Conservation (phyloP, 1,139 yeast genomes). For the Geotrichum candidum region DNA sequence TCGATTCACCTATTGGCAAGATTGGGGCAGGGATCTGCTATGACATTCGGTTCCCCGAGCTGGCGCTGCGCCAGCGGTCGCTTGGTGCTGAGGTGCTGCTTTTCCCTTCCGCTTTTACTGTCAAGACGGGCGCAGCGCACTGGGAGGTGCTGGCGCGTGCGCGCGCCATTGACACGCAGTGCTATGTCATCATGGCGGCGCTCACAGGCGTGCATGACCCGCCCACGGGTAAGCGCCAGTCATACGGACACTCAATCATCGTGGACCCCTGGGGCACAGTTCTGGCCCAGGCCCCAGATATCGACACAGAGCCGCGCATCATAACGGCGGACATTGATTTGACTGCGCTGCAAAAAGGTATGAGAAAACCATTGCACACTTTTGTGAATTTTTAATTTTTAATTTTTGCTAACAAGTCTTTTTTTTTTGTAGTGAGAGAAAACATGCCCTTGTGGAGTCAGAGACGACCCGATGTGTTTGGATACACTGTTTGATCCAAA, state of each 20-base stretch:
- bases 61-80: conserved; percentile 56
- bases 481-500: conserved; percentile 13
- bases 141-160: conserved; percentile 78
- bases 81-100: conserved; percentile 73
- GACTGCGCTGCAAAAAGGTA: conserved; percentile 41
- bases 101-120: conserved; percentile 89
- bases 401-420: not conserved
- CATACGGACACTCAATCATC: conserved; percentile 82
- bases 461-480: conserved; percentile 54
- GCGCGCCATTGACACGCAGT: conserved; percentile 82
- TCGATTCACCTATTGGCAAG: conserved; percentile 54
- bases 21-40: conserved; percentile 75
- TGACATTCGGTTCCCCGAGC: conserved; percentile 84
- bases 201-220: conserved; percentile 71
- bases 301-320: conserved; percentile 47
- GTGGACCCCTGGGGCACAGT: conserved; percentile 90
- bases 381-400: not conserved
- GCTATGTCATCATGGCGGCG: conserved; percentile 86
- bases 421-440: conserved; percentile 40
- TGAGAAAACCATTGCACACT: conserved; percentile 32
- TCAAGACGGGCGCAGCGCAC: conserved; percentile 85
- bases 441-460: conserved; percentile 77
- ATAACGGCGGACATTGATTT: conserved; percentile 67
- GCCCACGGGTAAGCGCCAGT: conserved; percentile 40
- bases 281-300: conserved; percentile 54